These are phyloP conservation scores for Phytophthora sojae DNA, from an alignment of 352 stramenopile species.

Conservation along the genomic window DNA sequence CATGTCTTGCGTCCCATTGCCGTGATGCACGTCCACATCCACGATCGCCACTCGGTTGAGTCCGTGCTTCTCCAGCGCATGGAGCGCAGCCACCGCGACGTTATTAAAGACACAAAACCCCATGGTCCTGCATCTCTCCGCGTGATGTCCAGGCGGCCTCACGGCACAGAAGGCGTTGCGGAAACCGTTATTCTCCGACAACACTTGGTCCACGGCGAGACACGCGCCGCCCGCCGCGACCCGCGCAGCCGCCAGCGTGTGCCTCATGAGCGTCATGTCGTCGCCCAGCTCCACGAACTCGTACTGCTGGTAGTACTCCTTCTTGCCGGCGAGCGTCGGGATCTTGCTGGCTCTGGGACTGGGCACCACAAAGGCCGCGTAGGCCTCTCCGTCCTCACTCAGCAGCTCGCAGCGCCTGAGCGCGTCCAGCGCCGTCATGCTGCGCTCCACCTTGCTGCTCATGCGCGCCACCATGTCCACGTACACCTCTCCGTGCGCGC, in stretches of 20 bases:
- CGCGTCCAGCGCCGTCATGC: constrained; percentile 62
- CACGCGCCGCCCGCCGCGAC: constrained; percentile 81
- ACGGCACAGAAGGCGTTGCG: constrained; percentile 92
- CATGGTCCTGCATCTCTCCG: constrained; percentile 54
- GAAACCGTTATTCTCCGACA: constrained; percentile 2
- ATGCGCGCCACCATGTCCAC: constrained; percentile 60
- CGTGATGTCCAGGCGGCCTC: constrained; percentile 69
- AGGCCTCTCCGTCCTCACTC: constrained; percentile 11
- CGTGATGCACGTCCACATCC: constrained; percentile 89
- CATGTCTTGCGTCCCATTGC: constrained; percentile 83
- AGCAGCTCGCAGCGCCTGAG: constrained; percentile 14
- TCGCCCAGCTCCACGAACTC: constrained; percentile 74
- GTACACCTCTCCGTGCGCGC: constrained; percentile 67
- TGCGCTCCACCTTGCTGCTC: constrained; percentile 65
- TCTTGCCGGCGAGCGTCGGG: constrained; percentile 40
- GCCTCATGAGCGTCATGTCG: constrained; percentile 73
- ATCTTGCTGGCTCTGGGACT: constrained; percentile 28
- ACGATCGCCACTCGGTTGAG: constrained; percentile 64
- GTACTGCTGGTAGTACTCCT: constrained; percentile 66
- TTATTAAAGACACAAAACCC: constrained; percentile 98
- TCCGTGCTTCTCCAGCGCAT: constrained; percentile 84
- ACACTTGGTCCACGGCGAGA: constrained; percentile 73
- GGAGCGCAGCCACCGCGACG: constrained; percentile 92
- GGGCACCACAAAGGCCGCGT: constrained; percentile 4
- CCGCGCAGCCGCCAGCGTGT: constrained; percentile 70